phyloP scores from a whole-genome alignment of 176 grass and related monocot species.

The Triticum dicoccoides region DNA sequence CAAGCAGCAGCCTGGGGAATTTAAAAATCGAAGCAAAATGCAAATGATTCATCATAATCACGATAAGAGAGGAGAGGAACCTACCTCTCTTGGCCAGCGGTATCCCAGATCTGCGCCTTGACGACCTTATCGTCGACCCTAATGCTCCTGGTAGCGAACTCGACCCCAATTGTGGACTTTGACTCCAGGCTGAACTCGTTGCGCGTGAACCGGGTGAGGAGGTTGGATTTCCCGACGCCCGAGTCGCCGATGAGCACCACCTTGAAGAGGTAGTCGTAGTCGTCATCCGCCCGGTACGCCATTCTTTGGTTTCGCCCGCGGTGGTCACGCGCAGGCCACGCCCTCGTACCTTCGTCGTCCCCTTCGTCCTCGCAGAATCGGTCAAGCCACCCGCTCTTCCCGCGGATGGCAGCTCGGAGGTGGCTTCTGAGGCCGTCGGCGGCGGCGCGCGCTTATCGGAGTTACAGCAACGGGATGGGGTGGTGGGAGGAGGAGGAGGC shows the following conservation, averaged over 20 bases:
- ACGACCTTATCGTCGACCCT: conserved; percentile 60
- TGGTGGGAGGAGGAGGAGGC: background rate
- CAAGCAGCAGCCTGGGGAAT: background rate
- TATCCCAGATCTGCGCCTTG: conserved; percentile 90
- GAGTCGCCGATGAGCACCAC: conserved; percentile 79
- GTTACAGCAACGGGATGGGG: background rate
- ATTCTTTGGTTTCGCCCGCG: background rate
- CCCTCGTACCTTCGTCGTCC: background rate
- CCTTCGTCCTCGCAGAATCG: background rate
- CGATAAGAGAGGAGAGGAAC: background rate
- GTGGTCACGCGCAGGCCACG: background rate
- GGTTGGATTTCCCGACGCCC: conserved; percentile 43
- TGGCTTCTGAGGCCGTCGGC: background rate
- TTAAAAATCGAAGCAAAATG: background rate
- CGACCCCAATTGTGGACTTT: conserved; percentile 86
- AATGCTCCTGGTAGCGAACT: conserved; percentile 76
- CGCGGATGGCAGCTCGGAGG: background rate
- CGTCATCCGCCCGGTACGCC: conserved; percentile 7
- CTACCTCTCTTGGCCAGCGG: conserved; percentile 73
- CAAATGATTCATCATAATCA: background rate
- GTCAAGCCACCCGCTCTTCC: background rate
- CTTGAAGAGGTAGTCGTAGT: conserved; percentile 59
- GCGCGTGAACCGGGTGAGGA: conserved; percentile 11
- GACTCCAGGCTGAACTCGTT: conserved; percentile 91
- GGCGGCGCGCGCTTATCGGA: background rate